Evolutionary conservation across 1,284 basidiomycete genomes (phyloP).

Genomic region (Leccinum cinnamomeum): DNA sequence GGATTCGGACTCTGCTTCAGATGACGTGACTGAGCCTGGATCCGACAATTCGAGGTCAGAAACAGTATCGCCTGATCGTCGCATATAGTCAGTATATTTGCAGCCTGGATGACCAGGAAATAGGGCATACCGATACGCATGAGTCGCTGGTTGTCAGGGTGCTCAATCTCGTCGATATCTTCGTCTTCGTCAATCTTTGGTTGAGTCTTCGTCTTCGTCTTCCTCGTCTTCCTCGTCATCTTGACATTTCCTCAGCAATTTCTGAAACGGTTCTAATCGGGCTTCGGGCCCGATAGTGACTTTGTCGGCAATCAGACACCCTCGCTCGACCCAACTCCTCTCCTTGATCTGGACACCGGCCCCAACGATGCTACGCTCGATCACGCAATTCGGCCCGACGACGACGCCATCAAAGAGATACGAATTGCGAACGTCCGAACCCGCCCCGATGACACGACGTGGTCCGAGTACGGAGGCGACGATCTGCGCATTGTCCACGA

Average conservation of each 20-base stretch:
- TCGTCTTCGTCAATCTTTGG: constrained; percentile 56
- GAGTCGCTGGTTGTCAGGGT: constrained; percentile 62
- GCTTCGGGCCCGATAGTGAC: constrained; percentile 78
- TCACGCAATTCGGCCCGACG: constrained; percentile 74
- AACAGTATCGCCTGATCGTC: constrained; percentile 53
- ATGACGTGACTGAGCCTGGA: constrained; percentile 50
- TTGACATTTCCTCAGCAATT: constrained; percentile 57
- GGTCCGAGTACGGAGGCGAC: constrained; percentile 75
- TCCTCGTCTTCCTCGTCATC: constrained; percentile 34
- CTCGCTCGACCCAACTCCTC: constrained; percentile 58
- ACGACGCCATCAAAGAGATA: constrained; percentile 82
- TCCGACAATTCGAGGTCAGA: constrained; percentile 62
- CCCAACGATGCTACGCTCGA: constrained; percentile 82
- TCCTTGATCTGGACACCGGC: constrained; percentile 72
- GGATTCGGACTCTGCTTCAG: constrained; percentile 35
- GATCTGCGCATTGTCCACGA: constrained; percentile 66
- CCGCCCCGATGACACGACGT: constrained; percentile 66
- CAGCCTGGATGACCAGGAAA: not conserved
- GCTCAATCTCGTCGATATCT: constrained; percentile 58
- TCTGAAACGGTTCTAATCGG: constrained; percentile 66
- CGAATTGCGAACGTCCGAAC: constrained; percentile 65
- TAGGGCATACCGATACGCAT: constrained; percentile 62
- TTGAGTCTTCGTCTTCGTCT: constrained; percentile 40
- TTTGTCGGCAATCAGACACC: constrained; percentile 79
- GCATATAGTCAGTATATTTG: constrained; percentile 5